Base-by-base conservation (phyloP, 2,329 filamentous ascomycete genomes). In the Pestalotiopsis fici region DNA sequence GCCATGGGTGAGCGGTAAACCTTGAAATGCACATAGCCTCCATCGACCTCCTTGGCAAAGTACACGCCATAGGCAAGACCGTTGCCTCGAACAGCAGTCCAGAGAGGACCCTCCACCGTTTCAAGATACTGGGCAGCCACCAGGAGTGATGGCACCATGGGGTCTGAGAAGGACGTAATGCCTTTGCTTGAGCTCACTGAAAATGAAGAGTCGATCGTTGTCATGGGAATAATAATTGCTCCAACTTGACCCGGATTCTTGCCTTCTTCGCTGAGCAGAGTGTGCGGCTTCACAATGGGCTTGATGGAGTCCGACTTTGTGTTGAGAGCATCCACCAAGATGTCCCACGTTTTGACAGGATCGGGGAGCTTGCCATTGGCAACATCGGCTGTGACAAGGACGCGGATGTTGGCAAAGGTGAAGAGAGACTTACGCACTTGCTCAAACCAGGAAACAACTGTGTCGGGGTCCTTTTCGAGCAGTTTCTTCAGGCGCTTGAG, bases 111-210 rank as follows among this genome's bases (percentile, higher is more conserved):
- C 79, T 99, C 96, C 21, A 97, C 92, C 0, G 94, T 91, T 76
- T 98, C 95, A 69, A 99, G 91, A 77, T 98, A 98, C 23, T 94
- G 90, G 62, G 94, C 89, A 0, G 95, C 94, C 7, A 99, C 95
- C 78, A 97, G 88, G 64, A 97, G 86, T 2, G 95, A 91, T 0
- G 96, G 94, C 1, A 98, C 85, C 18, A 89, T 87, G 0, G 94
- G 91, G 74, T 98, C 91, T 3, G 87, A 85, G 75, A 92, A 95
- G 0, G 91, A 93, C 27, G 88, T 86, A 18, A 95, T 88, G 5
- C 95, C 95, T 55, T 87, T 87, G 2, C 91, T 86, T 12, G 92
- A 92, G 73, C 93, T 90, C 68, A 95, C 88, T 27, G 91, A 91
- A 81, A 94, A 98, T 1, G 95, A 98, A 56, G 93, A 97, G 81